Base-by-base conservation (phyloP, 2,329 filamentous ascomycete species). In the Colletotrichum sansevieriae region DNA sequence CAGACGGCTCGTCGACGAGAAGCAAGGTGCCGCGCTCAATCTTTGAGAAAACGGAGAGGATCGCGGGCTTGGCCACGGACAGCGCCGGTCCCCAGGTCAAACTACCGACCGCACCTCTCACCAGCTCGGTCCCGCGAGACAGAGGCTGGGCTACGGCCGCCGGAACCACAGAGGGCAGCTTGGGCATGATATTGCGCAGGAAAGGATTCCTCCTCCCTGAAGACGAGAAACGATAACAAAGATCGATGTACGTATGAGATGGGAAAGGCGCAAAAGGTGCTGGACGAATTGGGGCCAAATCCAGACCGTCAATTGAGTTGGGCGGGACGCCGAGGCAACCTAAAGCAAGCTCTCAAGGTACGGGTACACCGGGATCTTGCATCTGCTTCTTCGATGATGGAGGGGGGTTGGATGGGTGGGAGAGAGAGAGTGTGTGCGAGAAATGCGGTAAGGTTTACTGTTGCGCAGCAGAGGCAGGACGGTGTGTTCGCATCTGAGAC, bases 21-120 rank as follows among this genome's bases (percentile, higher is more conserved):
- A 85, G 71, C 18, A 87, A 73, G 0, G 84, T 85, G 15, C 85
- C 85, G 11, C 78, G 71, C 61, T 85, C 79, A 57, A 87, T 84
- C 47, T 78, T 80, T 3, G 80, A 80, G 35, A 87, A 78, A 2
- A 84, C 76, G 2, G 82, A 81, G 46, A 82, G 78, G 22, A 87
- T 79, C 6, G 81, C 78, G 2, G 81, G 77, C 73, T 82, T 84
- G 33, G 84, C 85, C 20, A 85, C 54, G 18, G 81, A 77, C 43
- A 86, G 71, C 10, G 79, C 83, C 1, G 84, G 84, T 0, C 78
- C 79, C 83, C 83, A 86, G 4, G 83, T 83, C 59, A 84, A 73
- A 63, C 80, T 77, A 47, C 83, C 82, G 22, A 87, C 73, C 18
- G 78, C 75, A 25, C 78, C 76, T 57, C 84, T 82, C 44, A 84